Evolutionary conservation across 202 grass and related monocot genomes (phyloP).

Genomic region (Panicum hallii): DNA sequence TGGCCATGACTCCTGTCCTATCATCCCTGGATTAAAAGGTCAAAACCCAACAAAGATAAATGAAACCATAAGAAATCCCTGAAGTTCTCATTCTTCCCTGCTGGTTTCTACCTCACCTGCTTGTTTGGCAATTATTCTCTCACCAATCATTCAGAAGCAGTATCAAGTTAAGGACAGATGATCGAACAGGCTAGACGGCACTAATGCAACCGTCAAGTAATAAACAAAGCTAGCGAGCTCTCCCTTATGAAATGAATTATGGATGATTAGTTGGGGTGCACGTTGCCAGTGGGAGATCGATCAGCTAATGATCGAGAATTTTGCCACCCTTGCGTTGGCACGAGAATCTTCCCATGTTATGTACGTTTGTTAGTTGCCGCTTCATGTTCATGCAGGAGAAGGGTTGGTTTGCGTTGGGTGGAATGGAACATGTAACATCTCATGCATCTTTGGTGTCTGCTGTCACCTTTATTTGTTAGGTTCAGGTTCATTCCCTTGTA

Average conservation of each 20-base stretch:
- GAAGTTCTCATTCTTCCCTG: constrained; percentile 4
- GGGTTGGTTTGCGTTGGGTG: not conserved
- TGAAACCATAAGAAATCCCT: constrained; percentile 9
- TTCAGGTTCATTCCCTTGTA: constrained; percentile 44
- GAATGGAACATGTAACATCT: constrained; percentile 37
- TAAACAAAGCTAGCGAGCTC: not conserved
- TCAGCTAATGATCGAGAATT: constrained; percentile 19
- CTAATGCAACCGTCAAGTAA: not conserved
- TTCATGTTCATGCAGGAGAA: constrained; percentile 25
- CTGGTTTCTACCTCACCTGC: not conserved
- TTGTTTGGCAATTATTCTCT: constrained; percentile 17
- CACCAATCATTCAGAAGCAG: constrained; percentile 43
- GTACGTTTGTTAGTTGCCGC: constrained; percentile 43
- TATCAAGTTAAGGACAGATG: not conserved
- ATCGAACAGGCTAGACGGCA: not conserved
- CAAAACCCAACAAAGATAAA: not conserved
- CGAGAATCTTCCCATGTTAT: constrained; percentile 64
- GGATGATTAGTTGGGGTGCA: constrained; percentile 45
- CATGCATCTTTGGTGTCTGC: constrained; percentile 42
- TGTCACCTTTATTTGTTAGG: constrained; percentile 26
- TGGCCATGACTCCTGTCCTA: constrained; percentile 58
- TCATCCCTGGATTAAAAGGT: constrained; percentile 20
- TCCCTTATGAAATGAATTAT: constrained; percentile 42
- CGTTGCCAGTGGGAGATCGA: constrained; percentile 34
- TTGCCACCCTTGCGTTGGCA: constrained; percentile 22